Percentiles rank a stretch among this genome's conserved stretches.
These are phyloP conservation scores for Pseudogymnoascus sp. DNA, from an alignment of 2,329 filamentous ascomycete genomes.

Conservation along the genomic window DNA sequence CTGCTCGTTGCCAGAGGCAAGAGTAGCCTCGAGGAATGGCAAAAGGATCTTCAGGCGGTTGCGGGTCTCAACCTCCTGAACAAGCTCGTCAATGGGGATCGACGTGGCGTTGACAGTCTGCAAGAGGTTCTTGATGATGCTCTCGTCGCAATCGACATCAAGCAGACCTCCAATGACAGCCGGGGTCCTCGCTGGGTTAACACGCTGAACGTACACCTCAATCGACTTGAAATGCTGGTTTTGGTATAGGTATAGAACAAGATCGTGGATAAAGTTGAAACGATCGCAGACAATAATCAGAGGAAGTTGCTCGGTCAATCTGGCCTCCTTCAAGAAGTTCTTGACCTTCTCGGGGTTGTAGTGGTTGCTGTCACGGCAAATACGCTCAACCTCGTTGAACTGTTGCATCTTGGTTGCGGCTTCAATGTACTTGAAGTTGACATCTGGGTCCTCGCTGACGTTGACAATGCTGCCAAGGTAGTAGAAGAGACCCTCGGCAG, in stretches of 20 bases:
- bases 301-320: constrained; percentile 83
- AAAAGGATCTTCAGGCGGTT: constrained; percentile 93
- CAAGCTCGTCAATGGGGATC: constrained; percentile 90
- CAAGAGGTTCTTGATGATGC: constrained; percentile 88
- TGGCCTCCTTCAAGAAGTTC: constrained; percentile 98
- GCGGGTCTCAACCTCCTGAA: constrained; percentile 87
- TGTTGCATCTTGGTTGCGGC: constrained; percentile 90
- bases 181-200: constrained; percentile 86
- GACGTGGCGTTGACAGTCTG: constrained; percentile 74
- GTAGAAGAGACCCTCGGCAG: constrained; percentile 93
- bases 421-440: constrained; percentile 99
- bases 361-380: constrained; percentile 86
- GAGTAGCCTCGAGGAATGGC: constrained; percentile 89
- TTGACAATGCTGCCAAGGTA: constrained; percentile 98
- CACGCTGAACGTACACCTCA: constrained; percentile 93
- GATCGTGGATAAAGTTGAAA: constrained; percentile 97
- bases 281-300: constrained; percentile 98
- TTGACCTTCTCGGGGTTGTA: constrained; percentile 95
- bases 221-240: constrained; percentile 99
- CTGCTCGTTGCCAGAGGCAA: constrained; percentile 86
- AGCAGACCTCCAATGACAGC: constrained; percentile 88
- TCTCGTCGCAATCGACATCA: constrained; percentile 95
- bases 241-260: constrained; percentile 95
- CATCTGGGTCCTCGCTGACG: constrained; percentile 86
- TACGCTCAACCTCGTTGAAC: constrained; percentile 91